Percentiles rank a stretch among this genome's conserved stretches.
These are phyloP conservation scores for Nitzschia inconspicua DNA, from an alignment of 108 stramenopile species.

Conservation along the genomic window DNA sequence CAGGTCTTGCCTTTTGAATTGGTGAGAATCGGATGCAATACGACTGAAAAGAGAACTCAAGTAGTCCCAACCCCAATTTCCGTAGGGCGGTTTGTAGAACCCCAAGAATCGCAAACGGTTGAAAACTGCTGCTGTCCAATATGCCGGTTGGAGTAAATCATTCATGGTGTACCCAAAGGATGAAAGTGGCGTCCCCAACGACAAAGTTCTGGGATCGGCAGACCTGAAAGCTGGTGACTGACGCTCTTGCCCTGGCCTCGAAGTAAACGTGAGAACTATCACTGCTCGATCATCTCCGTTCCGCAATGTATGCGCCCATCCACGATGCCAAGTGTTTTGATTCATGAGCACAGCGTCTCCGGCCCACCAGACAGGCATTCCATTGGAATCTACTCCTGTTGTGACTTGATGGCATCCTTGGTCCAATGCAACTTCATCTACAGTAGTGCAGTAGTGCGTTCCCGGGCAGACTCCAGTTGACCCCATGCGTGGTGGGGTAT, in stretches of 20 bases:
- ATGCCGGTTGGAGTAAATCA: conserved; percentile 13
- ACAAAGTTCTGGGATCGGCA: background rate
- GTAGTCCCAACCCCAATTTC: conserved; percentile 37
- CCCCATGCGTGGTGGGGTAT: conserved; percentile 41
- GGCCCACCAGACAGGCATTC: conserved; percentile 5
- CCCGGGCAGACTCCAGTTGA: conserved; percentile 32
- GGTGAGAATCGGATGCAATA: conserved; percentile 19
- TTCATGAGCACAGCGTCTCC: conserved; percentile 24
- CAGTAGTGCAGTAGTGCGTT: conserved; percentile 12
- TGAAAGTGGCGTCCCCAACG: conserved; percentile 9
- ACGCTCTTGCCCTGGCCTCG: conserved; percentile 5
- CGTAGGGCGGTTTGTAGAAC: conserved; percentile 15
- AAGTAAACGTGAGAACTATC: conserved; percentile 21
- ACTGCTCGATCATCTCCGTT: conserved; percentile 19
- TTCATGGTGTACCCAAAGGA: conserved; percentile 25
- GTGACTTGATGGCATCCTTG: background rate
- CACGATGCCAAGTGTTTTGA: conserved; percentile 22
- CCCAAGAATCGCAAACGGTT: conserved; percentile 14
- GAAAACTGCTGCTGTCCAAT: conserved; percentile 3
- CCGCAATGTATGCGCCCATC: conserved; percentile 5
- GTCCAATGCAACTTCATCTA: background rate
- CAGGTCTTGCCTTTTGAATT: background rate
- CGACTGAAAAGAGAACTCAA: conserved; percentile 21
- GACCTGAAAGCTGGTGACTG: background rate
- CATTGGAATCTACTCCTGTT: background rate